A percentile compares a stretch with the other conserved stretches of the same genome.
These are phyloP conservation scores for Tuber calosporum DNA, from an alignment of 495 filamentous ascomycete genomes.

Conservation along the genomic window DNA sequence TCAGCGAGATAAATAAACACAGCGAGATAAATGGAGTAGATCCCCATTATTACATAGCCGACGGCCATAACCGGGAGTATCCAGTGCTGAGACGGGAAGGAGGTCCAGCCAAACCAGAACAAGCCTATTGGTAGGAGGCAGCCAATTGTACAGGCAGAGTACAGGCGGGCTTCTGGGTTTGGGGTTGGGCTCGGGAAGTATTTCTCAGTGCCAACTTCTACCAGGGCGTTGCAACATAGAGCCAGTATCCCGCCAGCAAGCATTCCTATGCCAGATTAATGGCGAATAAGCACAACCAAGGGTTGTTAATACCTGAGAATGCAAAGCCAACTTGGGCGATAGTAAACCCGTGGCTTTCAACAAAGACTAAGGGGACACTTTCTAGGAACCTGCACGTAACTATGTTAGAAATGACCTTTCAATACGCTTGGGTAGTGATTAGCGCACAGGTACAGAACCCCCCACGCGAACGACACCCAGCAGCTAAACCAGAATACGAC, in stretches of 20 bases:
- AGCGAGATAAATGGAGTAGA: conserved; percentile 80
- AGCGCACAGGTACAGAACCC: conserved; percentile 78
- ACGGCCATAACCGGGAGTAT: conserved; percentile 68
- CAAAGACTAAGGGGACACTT: conserved; percentile 66
- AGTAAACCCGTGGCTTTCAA: conserved; percentile 60
- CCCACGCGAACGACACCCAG: conserved; percentile 89
- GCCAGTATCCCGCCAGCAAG: conserved; percentile 60
- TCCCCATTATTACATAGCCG: conserved; percentile 72
- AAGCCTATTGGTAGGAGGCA: conserved; percentile 57
- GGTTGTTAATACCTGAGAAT: conserved; percentile 52
- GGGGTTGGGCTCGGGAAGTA: conserved; percentile 42
- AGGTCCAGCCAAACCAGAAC: conserved; percentile 78
- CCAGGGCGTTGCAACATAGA: conserved; percentile 59
- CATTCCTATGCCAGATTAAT: conserved; percentile 48
- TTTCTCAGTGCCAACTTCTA: conserved; percentile 41
- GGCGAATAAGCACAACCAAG: background rate
- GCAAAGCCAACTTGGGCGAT: conserved; percentile 61
- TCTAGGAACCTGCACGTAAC: conserved; percentile 32
- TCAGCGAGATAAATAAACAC: conserved; percentile 96
- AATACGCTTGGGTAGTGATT: conserved; percentile 44
- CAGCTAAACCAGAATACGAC: conserved; percentile 93
- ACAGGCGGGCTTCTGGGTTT: conserved; percentile 67
- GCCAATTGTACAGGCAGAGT: conserved; percentile 66
- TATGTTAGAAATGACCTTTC: conserved; percentile 6
- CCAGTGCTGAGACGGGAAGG: conserved; percentile 62